phyloP scores from a whole-genome alignment of 495 filamentous ascomycete genomes.

The Parathielavia hyrcaniae region DNA sequence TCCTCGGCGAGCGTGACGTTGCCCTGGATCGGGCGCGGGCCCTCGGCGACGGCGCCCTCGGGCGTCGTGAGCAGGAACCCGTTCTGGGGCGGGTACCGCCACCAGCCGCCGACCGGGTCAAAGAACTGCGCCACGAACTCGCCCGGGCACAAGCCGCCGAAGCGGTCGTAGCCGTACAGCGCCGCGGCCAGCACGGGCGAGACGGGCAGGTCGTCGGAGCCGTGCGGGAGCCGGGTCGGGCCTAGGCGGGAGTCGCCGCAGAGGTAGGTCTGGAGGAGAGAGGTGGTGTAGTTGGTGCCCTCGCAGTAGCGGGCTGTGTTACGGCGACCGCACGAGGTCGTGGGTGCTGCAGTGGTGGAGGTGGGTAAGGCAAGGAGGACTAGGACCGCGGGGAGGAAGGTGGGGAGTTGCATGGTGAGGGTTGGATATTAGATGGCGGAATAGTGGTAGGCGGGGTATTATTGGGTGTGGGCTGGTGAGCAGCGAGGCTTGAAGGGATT shows the following conservation, averaged over 20 bases:
- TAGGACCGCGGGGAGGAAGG: background rate
- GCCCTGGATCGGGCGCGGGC: slow-evolving; percentile 37
- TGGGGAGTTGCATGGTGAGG: slow-evolving; percentile 1
- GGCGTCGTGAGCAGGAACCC: slow-evolving; percentile 40
- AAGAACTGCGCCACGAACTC: slow-evolving; percentile 46
- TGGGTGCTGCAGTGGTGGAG: too few species aligned
- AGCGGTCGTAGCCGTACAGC: slow-evolving; percentile 41
- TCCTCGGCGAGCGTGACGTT: slow-evolving; percentile 43
- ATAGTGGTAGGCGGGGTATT: background rate
- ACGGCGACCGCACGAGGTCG: background rate
- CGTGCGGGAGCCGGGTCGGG: slow-evolving; percentile 37
- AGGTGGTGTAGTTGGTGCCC: slow-evolving; percentile 36
- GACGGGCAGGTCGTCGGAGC: slow-evolving; percentile 3
- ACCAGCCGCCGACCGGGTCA: slow-evolving; percentile 30
- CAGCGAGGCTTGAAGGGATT: background rate
- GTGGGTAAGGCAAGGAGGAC: background rate
- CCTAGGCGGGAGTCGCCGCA: slow-evolving; percentile 51
- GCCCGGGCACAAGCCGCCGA: slow-evolving; percentile 44
- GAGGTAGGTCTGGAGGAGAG: slow-evolving; percentile 32
- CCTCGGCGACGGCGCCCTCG: background rate
- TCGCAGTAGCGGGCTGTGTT: slow-evolving; percentile 29
- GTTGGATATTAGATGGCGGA: background rate
- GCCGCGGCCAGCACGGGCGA: slow-evolving; percentile 36
- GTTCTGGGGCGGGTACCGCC: slow-evolving; percentile 39
- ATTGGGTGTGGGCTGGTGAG: background rate